These are phyloP conservation scores for Biscogniauxia mediterranea DNA, from an alignment of 2,329 filamentous ascomycete genomes.

Conservation along the genomic window DNA sequence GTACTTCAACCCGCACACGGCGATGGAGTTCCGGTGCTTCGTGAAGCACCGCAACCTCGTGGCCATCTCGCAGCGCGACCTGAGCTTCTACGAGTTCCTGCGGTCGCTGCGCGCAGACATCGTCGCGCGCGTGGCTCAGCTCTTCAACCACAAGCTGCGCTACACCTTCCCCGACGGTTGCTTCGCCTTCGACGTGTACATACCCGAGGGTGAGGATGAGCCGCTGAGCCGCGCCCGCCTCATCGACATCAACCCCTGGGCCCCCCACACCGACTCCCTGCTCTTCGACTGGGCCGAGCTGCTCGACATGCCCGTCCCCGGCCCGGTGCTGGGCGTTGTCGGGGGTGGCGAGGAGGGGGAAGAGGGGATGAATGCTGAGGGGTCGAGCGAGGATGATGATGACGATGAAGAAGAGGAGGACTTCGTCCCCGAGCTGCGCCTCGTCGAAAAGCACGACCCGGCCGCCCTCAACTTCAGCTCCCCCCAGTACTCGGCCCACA, in stretches of 20 bases:
- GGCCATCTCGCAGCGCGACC: conserved; percentile 82
- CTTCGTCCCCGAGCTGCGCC: conserved; percentile 72
- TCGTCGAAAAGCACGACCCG: conserved; percentile 81
- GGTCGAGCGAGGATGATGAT: conserved; percentile 41
- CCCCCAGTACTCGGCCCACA: conserved; percentile 90
- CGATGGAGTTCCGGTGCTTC: conserved; percentile 93
- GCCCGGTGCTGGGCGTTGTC: conserved; percentile 53
- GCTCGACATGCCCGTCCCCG: conserved; percentile 65
- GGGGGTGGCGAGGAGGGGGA: conserved; percentile 35
- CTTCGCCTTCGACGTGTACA: conserved; percentile 90
- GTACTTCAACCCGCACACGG: conserved; percentile 84
- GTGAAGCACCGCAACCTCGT: conserved; percentile 80
- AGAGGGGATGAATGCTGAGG: conserved; percentile 36
- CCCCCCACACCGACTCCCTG: conserved; percentile 80
- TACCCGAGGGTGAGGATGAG: conserved; percentile 63
- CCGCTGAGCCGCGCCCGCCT: conserved; percentile 75
- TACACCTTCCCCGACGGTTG: conserved; percentile 78
- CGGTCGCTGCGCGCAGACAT: conserved; percentile 61
- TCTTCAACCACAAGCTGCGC: conserved; percentile 73
- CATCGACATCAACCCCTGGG: conserved; percentile 96
- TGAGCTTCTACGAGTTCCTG: conserved; percentile 88
- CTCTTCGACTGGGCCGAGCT: conserved; percentile 90
- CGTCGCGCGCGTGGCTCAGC: conserved; percentile 65
- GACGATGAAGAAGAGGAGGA: conserved; percentile 58
- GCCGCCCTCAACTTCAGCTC: conserved; percentile 84